A percentile compares a stretch with the other conserved stretches of the same genome.
phyloP scores from a whole-genome alignment of 148 eudicot genomes.

The Rhododendron griersonianum region DNA sequence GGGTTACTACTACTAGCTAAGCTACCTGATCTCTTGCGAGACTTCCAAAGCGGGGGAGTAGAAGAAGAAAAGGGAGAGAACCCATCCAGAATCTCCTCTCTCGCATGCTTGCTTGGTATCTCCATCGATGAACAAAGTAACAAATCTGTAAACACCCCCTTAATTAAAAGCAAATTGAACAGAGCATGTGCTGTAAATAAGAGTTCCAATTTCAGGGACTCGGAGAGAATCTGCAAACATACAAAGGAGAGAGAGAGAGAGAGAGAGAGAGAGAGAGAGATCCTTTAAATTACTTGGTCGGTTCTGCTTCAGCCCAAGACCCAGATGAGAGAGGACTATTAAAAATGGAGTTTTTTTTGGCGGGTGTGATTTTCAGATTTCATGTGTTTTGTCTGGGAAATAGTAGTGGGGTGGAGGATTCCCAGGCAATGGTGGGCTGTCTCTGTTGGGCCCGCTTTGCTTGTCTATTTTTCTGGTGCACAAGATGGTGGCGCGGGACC shows the following conservation, averaged over 20 bases:
- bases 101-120: background rate
- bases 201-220: background rate
- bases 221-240: background rate
- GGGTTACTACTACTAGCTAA: background rate
- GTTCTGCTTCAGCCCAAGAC: background rate
- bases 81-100: background rate
- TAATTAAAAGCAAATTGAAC: background rate
- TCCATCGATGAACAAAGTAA: background rate
- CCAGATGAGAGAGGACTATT: background rate
- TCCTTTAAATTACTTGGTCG: background rate
- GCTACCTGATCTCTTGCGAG: background rate
- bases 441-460: background rate
- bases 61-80: conserved; percentile 14
- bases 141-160: background rate
- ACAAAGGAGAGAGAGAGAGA: background rate
- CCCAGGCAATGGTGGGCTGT: background rate
- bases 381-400: background rate
- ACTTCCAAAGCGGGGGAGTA: conserved; percentile 3
- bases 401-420: background rate
- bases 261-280: background rate
- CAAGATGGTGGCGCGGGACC: background rate
- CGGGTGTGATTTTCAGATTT: background rate
- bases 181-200: background rate
- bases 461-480: background rate
- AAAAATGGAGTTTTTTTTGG: background rate